Conservation (phyloP, 2,329 filamentous ascomycete genomes). For the Blumeriella jaapii region DNA sequence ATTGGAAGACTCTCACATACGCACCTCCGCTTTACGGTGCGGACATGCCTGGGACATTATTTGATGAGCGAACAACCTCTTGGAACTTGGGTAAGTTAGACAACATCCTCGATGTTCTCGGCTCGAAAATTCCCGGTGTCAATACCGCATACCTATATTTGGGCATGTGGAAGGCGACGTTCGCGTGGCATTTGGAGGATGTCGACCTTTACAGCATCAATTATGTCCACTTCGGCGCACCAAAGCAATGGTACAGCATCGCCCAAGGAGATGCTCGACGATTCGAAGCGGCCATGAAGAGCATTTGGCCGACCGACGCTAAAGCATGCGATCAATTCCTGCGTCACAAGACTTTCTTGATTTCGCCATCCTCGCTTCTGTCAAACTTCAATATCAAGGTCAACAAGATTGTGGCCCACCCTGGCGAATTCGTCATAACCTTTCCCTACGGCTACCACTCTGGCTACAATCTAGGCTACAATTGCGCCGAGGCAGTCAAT, state of each 20-base stretch:
- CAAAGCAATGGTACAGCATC: slow-evolving; percentile 99
- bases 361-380: slow-evolving; percentile 79
- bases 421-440: slow-evolving; percentile 95
- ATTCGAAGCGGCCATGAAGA: slow-evolving; percentile 93
- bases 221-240: slow-evolving; percentile 96
- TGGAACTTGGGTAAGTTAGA: slow-evolving; percentile 96
- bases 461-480: slow-evolving; percentile 95
- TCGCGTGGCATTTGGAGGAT: slow-evolving; percentile 97
- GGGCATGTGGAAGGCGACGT: slow-evolving; percentile 99
- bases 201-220: slow-evolving; percentile 99
- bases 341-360: slow-evolving; percentile 93
- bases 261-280: slow-evolving; percentile 87
- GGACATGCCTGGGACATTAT: slow-evolving; percentile 90
- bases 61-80: slow-evolving; percentile 68
- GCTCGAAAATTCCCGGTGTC: slow-evolving; percentile 91
- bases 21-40: slow-evolving; percentile 91
- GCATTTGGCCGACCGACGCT: slow-evolving; percentile 85
- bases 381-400: slow-evolving; percentile 90
- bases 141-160: slow-evolving; percentile 97
- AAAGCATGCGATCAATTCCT: slow-evolving; percentile 95
- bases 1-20: slow-evolving; percentile 96
- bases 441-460: slow-evolving; percentile 98
- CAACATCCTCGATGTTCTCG: slow-evolving; percentile 85
- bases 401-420: slow-evolving; percentile 89
- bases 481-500: slow-evolving; percentile 97